Conservation (phyloP, 2,329 filamentous ascomycete species). For the Penicillium sp. region DNA sequence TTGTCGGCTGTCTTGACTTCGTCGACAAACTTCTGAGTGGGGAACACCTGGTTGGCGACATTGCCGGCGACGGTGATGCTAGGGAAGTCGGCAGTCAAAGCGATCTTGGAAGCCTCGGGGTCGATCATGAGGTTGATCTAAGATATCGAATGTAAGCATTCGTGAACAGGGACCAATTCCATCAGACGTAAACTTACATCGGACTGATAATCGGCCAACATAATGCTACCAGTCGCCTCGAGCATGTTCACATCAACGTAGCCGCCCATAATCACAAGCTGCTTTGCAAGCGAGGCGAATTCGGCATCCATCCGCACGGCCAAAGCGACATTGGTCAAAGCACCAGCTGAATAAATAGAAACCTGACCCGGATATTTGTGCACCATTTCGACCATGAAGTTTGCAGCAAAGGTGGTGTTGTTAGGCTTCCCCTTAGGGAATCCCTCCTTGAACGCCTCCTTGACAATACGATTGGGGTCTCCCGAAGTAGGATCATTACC, state of each 20-base stretch:
- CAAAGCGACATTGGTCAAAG: slow-evolving; percentile 55
- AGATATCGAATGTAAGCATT: slow-evolving; percentile 21
- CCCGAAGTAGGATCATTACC: slow-evolving; percentile 54
- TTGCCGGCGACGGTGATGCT: slow-evolving; percentile 53
- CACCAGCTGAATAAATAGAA: slow-evolving; percentile 53
- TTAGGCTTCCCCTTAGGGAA: slow-evolving; percentile 51
- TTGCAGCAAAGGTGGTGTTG: slow-evolving; percentile 45
- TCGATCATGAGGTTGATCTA: slow-evolving; percentile 57
- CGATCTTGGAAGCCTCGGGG: slow-evolving; percentile 55
- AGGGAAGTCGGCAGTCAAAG: slow-evolving; percentile 53
- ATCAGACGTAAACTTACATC: slow-evolving; percentile 28
- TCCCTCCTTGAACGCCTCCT: slow-evolving; percentile 51
- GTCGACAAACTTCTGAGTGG: slow-evolving; percentile 45
- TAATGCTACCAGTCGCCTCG: slow-evolving; percentile 32
- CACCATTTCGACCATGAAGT: slow-evolving; percentile 55
- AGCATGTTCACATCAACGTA: slow-evolving; percentile 52
- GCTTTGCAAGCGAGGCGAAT: slow-evolving; percentile 53
- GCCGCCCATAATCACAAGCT: slow-evolving; percentile 55
- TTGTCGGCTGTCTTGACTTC: slow-evolving; percentile 44
- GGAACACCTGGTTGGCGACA: slow-evolving; percentile 53
- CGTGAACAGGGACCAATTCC: neutral
- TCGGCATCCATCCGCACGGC: slow-evolving; percentile 52
- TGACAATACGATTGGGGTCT: slow-evolving; percentile 47
- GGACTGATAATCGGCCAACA: slow-evolving; percentile 34
- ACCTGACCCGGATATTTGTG: slow-evolving; percentile 56